Conservation (phyloP, 1,139 yeast genomes). For the Nakaseomyces nivariensis region DNA sequence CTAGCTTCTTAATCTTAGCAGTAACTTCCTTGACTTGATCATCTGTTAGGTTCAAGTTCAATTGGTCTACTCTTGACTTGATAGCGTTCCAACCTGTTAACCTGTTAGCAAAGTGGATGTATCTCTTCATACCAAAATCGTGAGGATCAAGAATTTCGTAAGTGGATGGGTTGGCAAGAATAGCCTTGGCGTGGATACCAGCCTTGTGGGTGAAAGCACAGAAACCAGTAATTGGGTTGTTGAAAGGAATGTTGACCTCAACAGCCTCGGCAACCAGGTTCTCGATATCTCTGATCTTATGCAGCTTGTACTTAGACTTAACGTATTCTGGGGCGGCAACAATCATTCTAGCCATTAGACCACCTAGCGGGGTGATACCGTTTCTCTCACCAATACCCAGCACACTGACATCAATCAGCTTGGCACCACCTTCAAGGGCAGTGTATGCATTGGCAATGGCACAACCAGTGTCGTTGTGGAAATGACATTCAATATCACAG, state of each 20-base stretch:
- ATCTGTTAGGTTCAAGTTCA: slow-evolving; percentile 81
- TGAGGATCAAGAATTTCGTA: slow-evolving; percentile 92
- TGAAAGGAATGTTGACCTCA: slow-evolving; percentile 93
- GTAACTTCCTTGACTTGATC: slow-evolving; percentile 95
- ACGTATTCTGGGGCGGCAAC: slow-evolving; percentile 98
- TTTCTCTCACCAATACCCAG: slow-evolving; percentile 98
- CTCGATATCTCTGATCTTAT: slow-evolving; percentile 92
- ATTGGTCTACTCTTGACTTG: slow-evolving; percentile 95
- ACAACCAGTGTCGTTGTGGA: slow-evolving; percentile 98
- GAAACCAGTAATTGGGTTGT: slow-evolving; percentile 98
- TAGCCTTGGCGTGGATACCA: slow-evolving; percentile 98
- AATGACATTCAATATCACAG: slow-evolving; percentile 97
- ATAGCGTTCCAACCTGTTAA: slow-evolving; percentile 99
- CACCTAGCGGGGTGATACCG: slow-evolving; percentile 97
- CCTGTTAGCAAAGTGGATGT: slow-evolving; percentile 95
- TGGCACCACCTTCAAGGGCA: slow-evolving; percentile 96
- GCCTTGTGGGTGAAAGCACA: slow-evolving; percentile 99
- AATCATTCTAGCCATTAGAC: slow-evolving; percentile 98
- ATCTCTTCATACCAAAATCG: slow-evolving; percentile 90
- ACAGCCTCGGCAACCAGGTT: slow-evolving; percentile 95
- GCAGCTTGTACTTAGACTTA: slow-evolving; percentile 86
- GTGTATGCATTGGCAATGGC: slow-evolving; percentile 98
- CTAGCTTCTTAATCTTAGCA: slow-evolving; percentile 80
- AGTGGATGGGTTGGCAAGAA: slow-evolving; percentile 94
- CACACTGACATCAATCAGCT: slow-evolving; percentile 87